Base-by-base conservation (phyloP, 139 green algal species). In the Coccomyxa sp. region DNA sequence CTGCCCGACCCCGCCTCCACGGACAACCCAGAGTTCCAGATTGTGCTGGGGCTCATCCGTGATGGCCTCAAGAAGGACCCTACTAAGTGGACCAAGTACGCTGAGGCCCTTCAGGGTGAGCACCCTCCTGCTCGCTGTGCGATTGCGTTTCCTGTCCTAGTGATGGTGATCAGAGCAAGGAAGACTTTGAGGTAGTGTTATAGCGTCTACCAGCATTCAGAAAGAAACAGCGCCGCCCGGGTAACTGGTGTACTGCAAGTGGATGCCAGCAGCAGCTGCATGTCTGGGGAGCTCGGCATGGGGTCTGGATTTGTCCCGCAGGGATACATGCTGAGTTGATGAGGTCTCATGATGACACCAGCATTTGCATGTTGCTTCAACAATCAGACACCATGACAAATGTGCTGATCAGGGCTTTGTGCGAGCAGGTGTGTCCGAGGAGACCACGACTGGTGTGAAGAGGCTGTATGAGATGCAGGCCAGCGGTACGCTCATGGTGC, bases 401-500 rank as follows among this genome's bases (percentile, higher is more conserved):
- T 7, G 38, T 7, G 7, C 3, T 51, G 38, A 51, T 51, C 38
- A 51, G 38, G 38, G 38, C 38, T 51, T 3, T 51, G 3, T 51
- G 38, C 38, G 38, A 17, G 76, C 77, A 81, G 77, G 97, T 81
- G 97, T 99, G 75, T 97, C 92, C 25, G 97, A 99, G 93, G 97
- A 99, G 95, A 99, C 97, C 77, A 99, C 97, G 84, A 99, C 97
- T 16, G 97, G 97, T 74, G 97, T 99, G 30, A 99, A 99, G 96
- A 91, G 97, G 77, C 89, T 99, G 88, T 99, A 99, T 86, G 96
- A 99, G 93, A 99, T 99, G 97, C 91, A 93, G 86, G 79, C 81
- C 32, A 59, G 77, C 67, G 94, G 93, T 86, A 91, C 90, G 1
- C 93, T 99, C 79, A 91, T 99, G 81, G 98, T 99, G 95, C 97